These are phyloP conservation scores for Daldinia sp. DNA, from an alignment of 2,329 filamentous ascomycete species.

Conservation along the genomic window DNA sequence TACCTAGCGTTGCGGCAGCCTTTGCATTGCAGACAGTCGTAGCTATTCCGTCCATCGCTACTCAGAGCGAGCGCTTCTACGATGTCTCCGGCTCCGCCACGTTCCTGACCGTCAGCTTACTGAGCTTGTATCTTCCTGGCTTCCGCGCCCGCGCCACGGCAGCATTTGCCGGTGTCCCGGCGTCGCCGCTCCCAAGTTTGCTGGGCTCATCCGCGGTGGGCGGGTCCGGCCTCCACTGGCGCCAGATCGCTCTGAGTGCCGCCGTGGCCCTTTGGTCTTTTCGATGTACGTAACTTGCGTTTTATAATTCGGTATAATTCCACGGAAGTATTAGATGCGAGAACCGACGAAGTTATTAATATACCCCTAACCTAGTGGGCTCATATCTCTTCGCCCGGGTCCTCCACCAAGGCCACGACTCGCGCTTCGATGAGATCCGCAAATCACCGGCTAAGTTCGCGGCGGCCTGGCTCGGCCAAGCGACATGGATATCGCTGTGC, in stretches of 20 bases:
- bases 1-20: slow-evolving; percentile 68
- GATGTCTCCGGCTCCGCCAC: slow-evolving; percentile 73
- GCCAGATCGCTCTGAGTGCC: slow-evolving; percentile 54
- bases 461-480: slow-evolving; percentile 61
- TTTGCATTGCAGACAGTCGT: slow-evolving; percentile 70
- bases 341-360: neutral
- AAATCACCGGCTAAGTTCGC: slow-evolving; percentile 49
- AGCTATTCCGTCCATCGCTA: slow-evolving; percentile 67
- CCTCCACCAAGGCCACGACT: slow-evolving; percentile 65
- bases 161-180: slow-evolving; percentile 45
- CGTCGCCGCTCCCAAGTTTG: slow-evolving; percentile 57
- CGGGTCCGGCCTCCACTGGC: slow-evolving; percentile 62
- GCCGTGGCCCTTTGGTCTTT: slow-evolving; percentile 65
- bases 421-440: slow-evolving; percentile 55
- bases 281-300: slow-evolving; percentile 59
- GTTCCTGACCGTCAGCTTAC: slow-evolving; percentile 69
- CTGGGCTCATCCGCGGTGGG: slow-evolving; percentile 52
- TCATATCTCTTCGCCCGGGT: slow-evolving; percentile 70
- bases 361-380: slow-evolving; percentile 57
- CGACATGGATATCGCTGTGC: slow-evolving; percentile 73
- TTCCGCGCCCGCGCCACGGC: slow-evolving; percentile 63
- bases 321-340: too few species aligned
- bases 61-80: slow-evolving; percentile 72
- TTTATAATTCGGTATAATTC: too few species aligned
- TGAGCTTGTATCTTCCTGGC: slow-evolving; percentile 68